Percentiles rank a stretch among this genome's conserved stretches.
Conservation (phyloP, 2,329 filamentous ascomycete genomes). For the Ophiobolus disseminans region DNA sequence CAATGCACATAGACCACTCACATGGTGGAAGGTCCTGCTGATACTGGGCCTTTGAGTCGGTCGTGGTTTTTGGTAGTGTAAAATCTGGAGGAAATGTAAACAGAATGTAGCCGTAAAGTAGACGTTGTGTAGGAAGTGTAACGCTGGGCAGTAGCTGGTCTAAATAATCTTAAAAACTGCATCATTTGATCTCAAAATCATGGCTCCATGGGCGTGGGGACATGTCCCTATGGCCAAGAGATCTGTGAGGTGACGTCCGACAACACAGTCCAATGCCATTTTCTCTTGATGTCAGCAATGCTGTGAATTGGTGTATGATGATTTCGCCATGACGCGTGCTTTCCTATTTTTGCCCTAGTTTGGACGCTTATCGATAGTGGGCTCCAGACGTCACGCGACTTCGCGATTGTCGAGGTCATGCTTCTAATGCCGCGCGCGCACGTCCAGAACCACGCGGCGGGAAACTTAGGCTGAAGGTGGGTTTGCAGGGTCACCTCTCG, state of each 20-base stretch:
- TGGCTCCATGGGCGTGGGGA: not conserved
- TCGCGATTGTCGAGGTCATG: slow-evolving; percentile 2
- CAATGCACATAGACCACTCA: no score
- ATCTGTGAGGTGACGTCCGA: slow-evolving; percentile 15
- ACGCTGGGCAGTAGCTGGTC: slow-evolving; percentile 12
- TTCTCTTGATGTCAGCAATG: slow-evolving; percentile 39
- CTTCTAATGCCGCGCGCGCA: not conserved
- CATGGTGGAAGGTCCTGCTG: slow-evolving; percentile 32
- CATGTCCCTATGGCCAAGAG: slow-evolving; percentile 13
- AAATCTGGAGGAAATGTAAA: slow-evolving; percentile 6
- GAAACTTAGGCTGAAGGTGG: not conserved
- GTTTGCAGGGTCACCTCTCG: not conserved
- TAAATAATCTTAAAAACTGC: slow-evolving; percentile 25
- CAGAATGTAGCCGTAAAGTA: slow-evolving; percentile 1
- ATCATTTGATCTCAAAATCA: slow-evolving; percentile 12
- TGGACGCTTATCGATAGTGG: not conserved
- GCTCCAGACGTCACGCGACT: slow-evolving; percentile 3
- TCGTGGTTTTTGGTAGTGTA: slow-evolving; percentile 21
- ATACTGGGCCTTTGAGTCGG: slow-evolving; percentile 24
- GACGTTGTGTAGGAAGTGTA: slow-evolving; percentile 4
- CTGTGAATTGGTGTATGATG: slow-evolving; percentile 21
- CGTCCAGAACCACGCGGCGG: not conserved
- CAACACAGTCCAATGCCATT: slow-evolving; percentile 16
- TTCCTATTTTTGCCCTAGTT: not conserved
- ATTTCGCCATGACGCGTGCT: slow-evolving; percentile 27